Conservation (phyloP, 2,329 filamentous ascomycete genomes). For the Alternaria metachromatica region DNA sequence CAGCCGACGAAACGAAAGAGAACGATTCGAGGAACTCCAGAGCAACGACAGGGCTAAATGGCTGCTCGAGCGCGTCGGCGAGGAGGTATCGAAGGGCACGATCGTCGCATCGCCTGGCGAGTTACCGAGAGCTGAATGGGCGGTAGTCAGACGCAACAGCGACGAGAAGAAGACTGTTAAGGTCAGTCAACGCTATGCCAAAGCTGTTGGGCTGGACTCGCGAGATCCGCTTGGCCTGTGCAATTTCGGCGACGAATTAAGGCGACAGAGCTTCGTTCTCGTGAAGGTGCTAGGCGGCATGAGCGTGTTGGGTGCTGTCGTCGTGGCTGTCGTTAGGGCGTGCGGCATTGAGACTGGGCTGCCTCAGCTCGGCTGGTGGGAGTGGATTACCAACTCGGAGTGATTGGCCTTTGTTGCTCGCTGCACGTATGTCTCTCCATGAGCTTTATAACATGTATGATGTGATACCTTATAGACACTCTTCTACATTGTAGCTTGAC, state of each 20-base stretch:
- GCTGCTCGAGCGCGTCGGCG: constrained; percentile 72
- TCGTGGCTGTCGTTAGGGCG: constrained; percentile 56
- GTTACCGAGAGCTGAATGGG: constrained; percentile 42
- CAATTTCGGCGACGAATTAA: constrained; percentile 70
- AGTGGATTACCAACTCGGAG: constrained; percentile 23
- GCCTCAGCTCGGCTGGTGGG: constrained; percentile 37
- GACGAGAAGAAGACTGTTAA: constrained; percentile 37
- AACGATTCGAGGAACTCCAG: constrained; percentile 68
- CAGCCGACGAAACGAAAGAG: constrained; percentile 75
- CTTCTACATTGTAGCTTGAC: neutral
- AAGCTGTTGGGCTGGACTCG: constrained; percentile 53
- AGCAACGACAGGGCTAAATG: constrained; percentile 70
- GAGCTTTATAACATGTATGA: neutral
- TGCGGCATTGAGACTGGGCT: constrained; percentile 41
- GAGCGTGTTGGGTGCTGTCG: constrained; percentile 75
- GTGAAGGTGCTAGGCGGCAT: constrained; percentile 77
- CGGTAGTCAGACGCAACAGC: constrained; percentile 35
- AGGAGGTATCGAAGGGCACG: constrained; percentile 60
- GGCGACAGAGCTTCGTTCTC: constrained; percentile 68
- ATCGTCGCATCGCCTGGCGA: constrained; percentile 36
- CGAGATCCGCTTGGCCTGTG: constrained; percentile 83
- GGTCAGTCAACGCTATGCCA: constrained; percentile 29
- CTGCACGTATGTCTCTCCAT: neutral
- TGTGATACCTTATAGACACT: neutral
- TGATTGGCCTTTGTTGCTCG: neutral